A percentile compares a stretch with the other conserved stretches of the same genome.
Evolutionary conservation across 257 asterid genomes (phyloP).

Genomic region (Solanum tarijense): DNA sequence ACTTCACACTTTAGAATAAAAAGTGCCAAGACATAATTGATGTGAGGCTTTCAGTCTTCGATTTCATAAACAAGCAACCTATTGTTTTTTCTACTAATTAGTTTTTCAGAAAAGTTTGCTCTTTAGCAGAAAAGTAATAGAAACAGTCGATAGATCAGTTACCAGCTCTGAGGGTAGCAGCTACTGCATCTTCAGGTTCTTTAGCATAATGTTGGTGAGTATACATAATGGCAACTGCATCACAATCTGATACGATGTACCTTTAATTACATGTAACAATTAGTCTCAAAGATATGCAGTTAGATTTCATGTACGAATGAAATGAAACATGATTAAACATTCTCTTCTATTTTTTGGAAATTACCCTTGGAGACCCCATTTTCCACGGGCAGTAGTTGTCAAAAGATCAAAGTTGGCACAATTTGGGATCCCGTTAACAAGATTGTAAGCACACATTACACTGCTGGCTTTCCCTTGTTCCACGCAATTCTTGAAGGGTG

Average conservation of each 20-base stretch:
- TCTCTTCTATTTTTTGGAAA: not conserved
- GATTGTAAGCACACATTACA: slow-evolving; percentile 65
- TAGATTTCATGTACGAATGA: not conserved
- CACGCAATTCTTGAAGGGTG: slow-evolving; percentile 62
- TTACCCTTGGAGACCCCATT: slow-evolving; percentile 75
- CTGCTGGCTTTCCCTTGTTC: slow-evolving; percentile 49
- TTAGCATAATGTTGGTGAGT: slow-evolving; percentile 42
- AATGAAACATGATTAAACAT: not conserved
- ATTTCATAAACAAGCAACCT: not conserved
- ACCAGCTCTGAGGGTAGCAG: slow-evolving; percentile 69
- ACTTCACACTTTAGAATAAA: not conserved
- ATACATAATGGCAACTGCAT: slow-evolving; percentile 44
- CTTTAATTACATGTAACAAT: slow-evolving; percentile 8
- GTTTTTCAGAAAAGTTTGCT: not conserved
- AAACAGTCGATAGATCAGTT: not conserved
- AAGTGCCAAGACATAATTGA: not conserved
- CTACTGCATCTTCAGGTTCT: slow-evolving; percentile 73
- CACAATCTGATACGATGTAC: slow-evolving; percentile 66
- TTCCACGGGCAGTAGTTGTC: slow-evolving; percentile 34
- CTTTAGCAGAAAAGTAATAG: not conserved
- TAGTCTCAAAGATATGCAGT: not conserved
- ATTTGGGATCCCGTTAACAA: slow-evolving; percentile 55
- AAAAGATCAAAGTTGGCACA: slow-evolving; percentile 49
- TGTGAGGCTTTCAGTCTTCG: not conserved
- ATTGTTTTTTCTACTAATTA: not conserved